A percentile compares a stretch with the other conserved stretches of the same genome.
These are phyloP conservation scores for Prasinococcaceae sp. DNA, from an alignment of 139 green algal genomes.

Conservation along the genomic window DNA sequence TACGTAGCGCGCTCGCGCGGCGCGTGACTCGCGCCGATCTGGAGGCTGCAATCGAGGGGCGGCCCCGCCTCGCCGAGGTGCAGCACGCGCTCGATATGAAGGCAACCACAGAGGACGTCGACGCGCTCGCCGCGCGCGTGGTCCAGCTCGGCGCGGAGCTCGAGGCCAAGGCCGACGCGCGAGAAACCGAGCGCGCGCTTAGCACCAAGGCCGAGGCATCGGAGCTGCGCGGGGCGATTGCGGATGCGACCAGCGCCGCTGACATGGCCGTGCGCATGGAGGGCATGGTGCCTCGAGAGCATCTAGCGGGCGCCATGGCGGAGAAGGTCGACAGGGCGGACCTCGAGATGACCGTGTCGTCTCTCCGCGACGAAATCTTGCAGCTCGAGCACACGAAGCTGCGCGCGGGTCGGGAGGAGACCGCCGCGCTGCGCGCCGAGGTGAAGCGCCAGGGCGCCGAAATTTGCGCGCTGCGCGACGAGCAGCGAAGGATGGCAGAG, in stretches of 20 bases:
- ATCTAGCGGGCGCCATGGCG: background rate
- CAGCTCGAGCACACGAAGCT: no score
- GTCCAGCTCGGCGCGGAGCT: slow-evolving; percentile 1
- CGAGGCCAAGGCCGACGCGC: background rate
- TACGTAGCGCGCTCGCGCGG: slow-evolving; percentile 10
- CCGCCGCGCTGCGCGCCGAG: no score
- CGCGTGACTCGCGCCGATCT: slow-evolving; percentile 20
- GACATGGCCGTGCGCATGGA: background rate
- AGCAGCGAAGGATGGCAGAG: background rate
- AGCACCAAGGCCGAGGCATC: background rate
- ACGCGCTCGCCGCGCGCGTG: slow-evolving; percentile 1
- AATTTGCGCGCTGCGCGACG: no score
- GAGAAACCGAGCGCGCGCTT: slow-evolving; percentile 7
- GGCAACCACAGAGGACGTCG: slow-evolving; percentile 1
- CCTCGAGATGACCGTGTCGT: slow-evolving; percentile 1
- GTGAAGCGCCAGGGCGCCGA: no score
- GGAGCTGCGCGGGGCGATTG: background rate
- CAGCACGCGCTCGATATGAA: slow-evolving; percentile 1
- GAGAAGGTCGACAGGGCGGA: slow-evolving; percentile 11
- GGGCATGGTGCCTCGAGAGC: slow-evolving; percentile 3
- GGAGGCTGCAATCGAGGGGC: slow-evolving; percentile 16
- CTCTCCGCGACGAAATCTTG: no score
- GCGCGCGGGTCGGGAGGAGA: no score
- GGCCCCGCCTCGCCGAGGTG: background rate
- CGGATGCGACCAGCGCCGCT: no score